Base-by-base conservation (phyloP, 371 early-diverging fungal genomes). In the Dinochytrium kinnereticum region DNA sequence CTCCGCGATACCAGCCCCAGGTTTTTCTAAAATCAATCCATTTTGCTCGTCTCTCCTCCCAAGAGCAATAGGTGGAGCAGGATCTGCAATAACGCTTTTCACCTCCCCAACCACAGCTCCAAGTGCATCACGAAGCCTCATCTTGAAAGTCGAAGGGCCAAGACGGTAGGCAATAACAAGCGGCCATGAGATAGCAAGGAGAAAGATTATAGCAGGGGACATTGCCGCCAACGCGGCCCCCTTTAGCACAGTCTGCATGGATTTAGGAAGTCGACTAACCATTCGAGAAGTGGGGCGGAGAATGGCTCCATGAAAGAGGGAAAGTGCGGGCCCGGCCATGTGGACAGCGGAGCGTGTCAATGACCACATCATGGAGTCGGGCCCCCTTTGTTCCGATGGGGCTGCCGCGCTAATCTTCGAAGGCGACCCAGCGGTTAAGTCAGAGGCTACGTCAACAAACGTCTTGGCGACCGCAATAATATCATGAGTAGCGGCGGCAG, bases 391-490 rank as follows among this genome's bases (percentile, higher is more conserved):
- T 44, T 44, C 7, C 7, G 26, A 26, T 21, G 55, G 55, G n/a
- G 55, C n/a, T 13, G 55, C 5, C 55, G 26, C 5, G 61, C 34
- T 61, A 7, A 13, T 17, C 13, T 55, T 26, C 26, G 57, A 30
- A 15, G 7, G 17, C 26, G 57, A 10, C 30, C 28, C 26, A n/a
- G n/a, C n/a, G 57, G 57, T 5, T 26, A 34, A 34, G 61, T 61
- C 61, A 36, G 31, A 7, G 36, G 36, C 37, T 7, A 61, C 36
- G 30, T 61, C 61, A 31, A 61, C 61, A 61, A 61, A 34, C 34
- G 61, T 61, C 34, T 30, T 61, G 10, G 61, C 61, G 34, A 61
- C 61, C 3, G 34, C 61, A 13, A 36, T 36, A 34, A 61, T 31
- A 37, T 61, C 61, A 15, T 61, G 24, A 2, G 34, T 26, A 2